Evolutionary conservation across 2,329 filamentous ascomycete genomes (phyloP), one percentile per base, ranked within the genome.

Genomic region (Hypocreales sp.): DNA sequence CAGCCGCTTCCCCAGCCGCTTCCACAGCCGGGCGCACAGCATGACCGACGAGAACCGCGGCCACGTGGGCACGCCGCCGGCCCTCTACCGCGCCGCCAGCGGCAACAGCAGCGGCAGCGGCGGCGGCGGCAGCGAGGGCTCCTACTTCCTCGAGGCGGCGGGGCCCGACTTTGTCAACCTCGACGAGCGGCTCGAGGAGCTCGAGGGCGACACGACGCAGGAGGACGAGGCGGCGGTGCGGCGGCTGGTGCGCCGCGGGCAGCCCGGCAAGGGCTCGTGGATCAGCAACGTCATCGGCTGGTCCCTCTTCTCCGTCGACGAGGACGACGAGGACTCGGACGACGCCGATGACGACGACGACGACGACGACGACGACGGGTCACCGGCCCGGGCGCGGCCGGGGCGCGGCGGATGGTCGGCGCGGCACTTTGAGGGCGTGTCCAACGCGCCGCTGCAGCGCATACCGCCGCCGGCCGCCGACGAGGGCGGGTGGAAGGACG

Each of bases 111-210:
- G 7, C 18, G 18, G 10, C 7, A 7, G 7, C 10, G 18, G 18
- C 7, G 7, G 7, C 10, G 39, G 36, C 9, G 38, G 35, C 8
- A 40, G 40, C 10, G 40, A 49, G n/a, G 53, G 50, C 14, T 57
- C 53, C n/a, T 65, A 64, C 34, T 61, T 61, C 29, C 37, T 44
- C 13, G 39, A 53, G 27, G 47, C 58, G 3, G 46, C 56, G 0
- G 69, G 67, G 2, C 72, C 72, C 0, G 72, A 75, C 40, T 76
- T 77, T 45, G 63, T 76, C 32, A 61, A 72, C 39, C 55, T 72
- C 2, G 68, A 74, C 39, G 68, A 72, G 40, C 61, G 60, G 39
- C 54, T 72, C 5, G 69, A 70, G 40, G 56, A 62, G 18, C 51
- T 64, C n/a, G 60, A 65, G 28, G 45, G 54, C 22, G 64, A 71